Conservation (phyloP, 352 stramenopile genomes). For the Phytophthora constricta region DNA sequence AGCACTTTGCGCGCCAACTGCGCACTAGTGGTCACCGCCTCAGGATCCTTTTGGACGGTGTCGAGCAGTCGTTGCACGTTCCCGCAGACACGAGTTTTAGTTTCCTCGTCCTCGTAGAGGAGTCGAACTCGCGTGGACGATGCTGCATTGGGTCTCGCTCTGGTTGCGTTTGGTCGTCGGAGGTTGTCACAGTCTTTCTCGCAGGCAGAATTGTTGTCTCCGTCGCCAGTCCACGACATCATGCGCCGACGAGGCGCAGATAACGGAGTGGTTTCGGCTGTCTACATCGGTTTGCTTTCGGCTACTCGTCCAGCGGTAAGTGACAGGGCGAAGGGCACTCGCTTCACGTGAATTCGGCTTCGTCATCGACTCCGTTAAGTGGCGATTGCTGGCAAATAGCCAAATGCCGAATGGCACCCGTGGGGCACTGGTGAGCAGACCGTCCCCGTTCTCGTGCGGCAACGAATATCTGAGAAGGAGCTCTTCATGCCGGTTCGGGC, state of each 20-base stretch:
- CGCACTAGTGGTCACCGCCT: slow-evolving; percentile 35
- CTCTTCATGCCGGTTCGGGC: not conserved
- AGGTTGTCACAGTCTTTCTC: slow-evolving; percentile 10
- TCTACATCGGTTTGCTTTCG: slow-evolving; percentile 8
- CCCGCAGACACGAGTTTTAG: slow-evolving; percentile 41
- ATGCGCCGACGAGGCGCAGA: slow-evolving; percentile 20
- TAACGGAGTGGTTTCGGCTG: slow-evolving; percentile 28
- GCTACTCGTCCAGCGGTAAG: slow-evolving; percentile 35
- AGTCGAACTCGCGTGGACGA: slow-evolving; percentile 42
- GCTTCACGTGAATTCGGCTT: slow-evolving; percentile 19
- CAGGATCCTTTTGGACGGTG: slow-evolving; percentile 37
- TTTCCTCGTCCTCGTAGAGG: slow-evolving; percentile 47
- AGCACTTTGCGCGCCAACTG: slow-evolving; percentile 47
- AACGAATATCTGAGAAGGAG: slow-evolving; percentile 21
- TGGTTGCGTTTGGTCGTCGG: slow-evolving; percentile 15
- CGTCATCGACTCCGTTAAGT: slow-evolving; percentile 19
- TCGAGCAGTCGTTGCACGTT: slow-evolving; percentile 48
- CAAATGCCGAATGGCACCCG: slow-evolving; percentile 32
- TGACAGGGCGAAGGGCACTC: slow-evolving; percentile 21
- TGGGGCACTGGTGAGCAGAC: not conserved
- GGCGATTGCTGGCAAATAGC: slow-evolving; percentile 32
- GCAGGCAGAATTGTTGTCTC: not conserved
- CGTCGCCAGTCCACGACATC: slow-evolving; percentile 35
- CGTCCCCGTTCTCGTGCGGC: too few relatives aligned
- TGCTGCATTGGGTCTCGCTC: not conserved